Conservation (phyloP, 345 rosid genomes). For the Brassica incana region DNA sequence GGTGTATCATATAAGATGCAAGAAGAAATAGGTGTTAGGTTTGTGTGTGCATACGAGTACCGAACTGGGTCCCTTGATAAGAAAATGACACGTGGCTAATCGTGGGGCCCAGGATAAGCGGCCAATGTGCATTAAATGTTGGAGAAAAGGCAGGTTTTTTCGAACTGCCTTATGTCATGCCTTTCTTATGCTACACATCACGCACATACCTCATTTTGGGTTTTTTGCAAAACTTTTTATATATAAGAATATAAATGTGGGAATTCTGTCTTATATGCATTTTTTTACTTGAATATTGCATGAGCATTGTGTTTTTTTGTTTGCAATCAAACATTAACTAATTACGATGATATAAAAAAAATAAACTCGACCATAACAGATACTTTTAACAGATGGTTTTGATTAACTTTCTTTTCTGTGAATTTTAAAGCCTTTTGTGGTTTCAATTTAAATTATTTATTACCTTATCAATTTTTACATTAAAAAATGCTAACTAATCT, state of each 20-base stretch:
- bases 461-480: not conserved
- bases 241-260: not conserved
- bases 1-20: constrained; percentile 30
- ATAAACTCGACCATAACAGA: not conserved
- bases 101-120: constrained; percentile 43
- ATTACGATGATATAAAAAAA: not conserved
- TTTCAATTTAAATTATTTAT: not conserved
- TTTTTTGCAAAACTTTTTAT: not conserved
- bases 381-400: not conserved
- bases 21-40: constrained; percentile 33
- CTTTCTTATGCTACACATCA: constrained; percentile 47
- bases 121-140: constrained; percentile 39
- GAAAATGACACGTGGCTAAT: constrained; percentile 39
- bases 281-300: not conserved
- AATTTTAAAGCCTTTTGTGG: not conserved
- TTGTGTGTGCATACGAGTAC: constrained; percentile 40
- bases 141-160: constrained; percentile 42
- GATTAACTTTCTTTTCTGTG: not conserved
- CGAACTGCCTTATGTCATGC: constrained; percentile 56
- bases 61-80: constrained; percentile 30
- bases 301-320: constrained; percentile 1
- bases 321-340: not conserved
- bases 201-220: constrained; percentile 38
- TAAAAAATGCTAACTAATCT: too few relatives aligned
- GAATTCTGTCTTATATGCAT: not conserved